Evolutionary conservation across 306 rosid species (phyloP), one percentile per base, ranked within the genome.

Genomic region (Abrus pulchellus): DNA sequence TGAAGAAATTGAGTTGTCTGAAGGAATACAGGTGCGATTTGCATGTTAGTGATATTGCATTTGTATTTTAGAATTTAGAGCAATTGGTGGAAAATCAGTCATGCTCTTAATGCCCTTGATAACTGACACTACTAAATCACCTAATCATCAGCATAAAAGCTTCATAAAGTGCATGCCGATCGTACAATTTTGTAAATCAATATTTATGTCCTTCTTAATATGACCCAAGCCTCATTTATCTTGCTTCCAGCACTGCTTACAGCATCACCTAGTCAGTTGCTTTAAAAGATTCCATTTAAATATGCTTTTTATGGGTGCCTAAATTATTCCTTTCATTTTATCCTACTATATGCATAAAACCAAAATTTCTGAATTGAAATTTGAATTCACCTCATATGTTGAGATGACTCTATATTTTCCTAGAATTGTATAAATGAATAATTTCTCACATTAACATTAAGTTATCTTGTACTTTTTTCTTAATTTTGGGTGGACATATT

Each of bases 21-120:
- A 83, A 86, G 98, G 98, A 87, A 93, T 95, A 79, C 99, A 93
- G 99, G 99, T 95, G 75, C 43, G 72, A n/a, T 75, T 72, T 13
- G 32, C 72, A 41, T 50, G 83, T 57, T 81, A 63, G 64, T 61
- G 55, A 28, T 71, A 53, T 47, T 56, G 34, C 63, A 76, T 72
- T 44, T 63, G 66, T 63, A 62, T 62, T 64, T 50, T 73, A 60
- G 70, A 75, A 72, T 78, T 59, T 20, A 20, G 20, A 20, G 20
- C 20, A 72, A 54, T 52, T 57, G 9, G 60, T 45, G 48, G 55
- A 67, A 32, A 76, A 28, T 67, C 54, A 48, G 27, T 57, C 68
- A 7, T 29, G 72, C 43, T 63, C 49, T 43, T 80, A 40, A 10
- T 65, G 70, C 63, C 20, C 60, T 55, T 72, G 43, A 56, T 72